phyloP scores from a whole-genome alignment of 177 flowering plant species.

The Telopea speciosissima region DNA sequence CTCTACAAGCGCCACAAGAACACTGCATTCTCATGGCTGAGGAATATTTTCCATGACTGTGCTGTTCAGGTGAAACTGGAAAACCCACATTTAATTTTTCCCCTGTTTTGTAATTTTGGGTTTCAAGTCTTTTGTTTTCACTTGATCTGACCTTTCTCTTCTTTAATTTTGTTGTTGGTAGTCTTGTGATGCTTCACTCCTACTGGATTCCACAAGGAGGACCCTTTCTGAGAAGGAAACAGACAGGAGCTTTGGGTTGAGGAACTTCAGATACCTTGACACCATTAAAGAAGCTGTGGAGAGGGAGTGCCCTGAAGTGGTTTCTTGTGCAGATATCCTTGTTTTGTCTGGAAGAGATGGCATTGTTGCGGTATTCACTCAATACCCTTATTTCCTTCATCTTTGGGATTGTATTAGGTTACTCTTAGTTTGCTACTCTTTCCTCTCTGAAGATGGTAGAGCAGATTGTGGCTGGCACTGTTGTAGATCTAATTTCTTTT shows the following conservation, averaged over 20 bases:
- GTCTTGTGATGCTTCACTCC: conserved; percentile 96
- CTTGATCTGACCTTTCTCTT: no score
- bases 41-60: conserved; percentile 99
- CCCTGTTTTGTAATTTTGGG: background rate
- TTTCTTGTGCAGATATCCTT: conserved; percentile 93
- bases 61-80: conserved; percentile 59
- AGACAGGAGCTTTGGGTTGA: conserved; percentile 94
- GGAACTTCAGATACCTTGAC: conserved; percentile 92
- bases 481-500: background rate
- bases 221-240: conserved; percentile 92
- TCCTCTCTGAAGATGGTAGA: background rate
- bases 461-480: background rate
- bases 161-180: conserved; percentile 10
- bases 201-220: conserved; percentile 97
- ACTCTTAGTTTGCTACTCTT: background rate
- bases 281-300: conserved; percentile 90
- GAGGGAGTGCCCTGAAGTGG: conserved; percentile 96
- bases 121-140: background rate
- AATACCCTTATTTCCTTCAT: background rate
- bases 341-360: conserved; percentile 94
- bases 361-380: conserved; percentile 57
- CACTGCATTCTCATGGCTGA: conserved; percentile 98
- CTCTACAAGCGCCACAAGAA: conserved; percentile 93
- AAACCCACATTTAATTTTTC: background rate
- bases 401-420: conserved; percentile 22